These are phyloP conservation scores for Rhizodiscina lignyota DNA, from an alignment of 495 filamentous ascomycete genomes.

Conservation along the genomic window DNA sequence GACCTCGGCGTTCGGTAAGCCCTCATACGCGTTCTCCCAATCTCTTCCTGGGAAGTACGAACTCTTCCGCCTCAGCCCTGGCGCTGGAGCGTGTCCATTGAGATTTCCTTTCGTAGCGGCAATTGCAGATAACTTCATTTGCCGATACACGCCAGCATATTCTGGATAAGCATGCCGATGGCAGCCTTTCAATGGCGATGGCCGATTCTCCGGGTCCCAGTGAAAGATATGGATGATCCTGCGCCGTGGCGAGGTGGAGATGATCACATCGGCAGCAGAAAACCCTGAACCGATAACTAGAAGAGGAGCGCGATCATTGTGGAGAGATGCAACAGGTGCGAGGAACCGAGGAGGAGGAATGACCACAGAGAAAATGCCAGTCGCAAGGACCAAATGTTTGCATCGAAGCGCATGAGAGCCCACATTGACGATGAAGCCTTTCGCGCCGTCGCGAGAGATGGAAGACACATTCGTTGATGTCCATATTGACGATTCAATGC, in stretches of 20 bases:
- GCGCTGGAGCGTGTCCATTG: constrained; percentile 1
- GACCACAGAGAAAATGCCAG: constrained; percentile 42
- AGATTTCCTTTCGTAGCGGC: constrained; percentile 7
- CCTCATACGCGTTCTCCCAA: constrained; percentile 39
- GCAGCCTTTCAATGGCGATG: constrained; percentile 42
- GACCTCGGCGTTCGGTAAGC: constrained; percentile 39
- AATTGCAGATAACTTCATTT: constrained; percentile 40
- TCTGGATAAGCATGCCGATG: constrained; percentile 52
- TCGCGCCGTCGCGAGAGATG: not conserved
- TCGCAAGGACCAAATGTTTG: constrained; percentile 45
- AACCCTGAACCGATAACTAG: constrained; percentile 51
- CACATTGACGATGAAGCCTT: constrained; percentile 34
- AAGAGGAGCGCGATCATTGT: constrained; percentile 10
- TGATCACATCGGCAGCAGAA: constrained; percentile 46
- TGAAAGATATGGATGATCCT: constrained; percentile 47
- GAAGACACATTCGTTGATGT: constrained; percentile 5
- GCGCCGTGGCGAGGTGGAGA: constrained; percentile 31
- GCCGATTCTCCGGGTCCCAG: constrained; percentile 37
- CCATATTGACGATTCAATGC: constrained; percentile 34
- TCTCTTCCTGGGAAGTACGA: constrained; percentile 25
- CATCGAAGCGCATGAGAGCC: constrained; percentile 36
- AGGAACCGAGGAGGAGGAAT: constrained; percentile 36
- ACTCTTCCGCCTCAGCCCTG: constrained; percentile 22
- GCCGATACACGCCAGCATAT: constrained; percentile 44
- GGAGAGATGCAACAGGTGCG: constrained; percentile 16